These are phyloP conservation scores for Chytriomyces sp. DNA, from an alignment of 192 early-diverging fungal genomes.

Conservation along the genomic window DNA sequence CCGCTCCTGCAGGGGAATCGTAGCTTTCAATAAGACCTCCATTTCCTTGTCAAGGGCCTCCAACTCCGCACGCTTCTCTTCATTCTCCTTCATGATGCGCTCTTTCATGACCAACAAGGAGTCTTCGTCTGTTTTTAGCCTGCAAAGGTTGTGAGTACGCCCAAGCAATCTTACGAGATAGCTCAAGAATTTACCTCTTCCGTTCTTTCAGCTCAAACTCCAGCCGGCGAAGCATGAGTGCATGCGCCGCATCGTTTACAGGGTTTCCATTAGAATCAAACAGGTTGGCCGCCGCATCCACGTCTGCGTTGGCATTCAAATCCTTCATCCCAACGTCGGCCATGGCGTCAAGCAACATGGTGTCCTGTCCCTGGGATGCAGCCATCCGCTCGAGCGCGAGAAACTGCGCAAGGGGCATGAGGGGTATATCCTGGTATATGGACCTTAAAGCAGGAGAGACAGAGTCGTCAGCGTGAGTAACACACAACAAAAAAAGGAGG, in stretches of 20 bases:
- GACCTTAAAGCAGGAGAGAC: background rate
- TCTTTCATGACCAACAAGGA: slow-evolving; percentile 4
- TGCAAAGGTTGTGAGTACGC: background rate
- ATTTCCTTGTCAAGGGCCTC: slow-evolving; percentile 40
- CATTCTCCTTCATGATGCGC: slow-evolving; percentile 3
- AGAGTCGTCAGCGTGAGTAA: background rate
- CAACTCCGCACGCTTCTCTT: slow-evolving; percentile 23
- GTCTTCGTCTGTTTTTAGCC: slow-evolving; percentile 33
- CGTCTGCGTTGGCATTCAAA: slow-evolving; percentile 46
- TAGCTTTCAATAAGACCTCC: slow-evolving; percentile 24
- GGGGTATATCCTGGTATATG: slow-evolving; percentile 21
- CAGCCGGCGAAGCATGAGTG: slow-evolving; percentile 58
- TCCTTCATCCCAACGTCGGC: no score
- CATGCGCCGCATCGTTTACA: slow-evolving; percentile 35
- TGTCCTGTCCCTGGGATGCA: background rate
- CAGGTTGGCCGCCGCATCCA: slow-evolving; percentile 39
- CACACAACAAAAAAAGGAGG: slow-evolving; percentile 10
- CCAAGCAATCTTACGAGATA: background rate
- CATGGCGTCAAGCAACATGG: slow-evolving; percentile 57
- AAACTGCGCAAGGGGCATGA: background rate
- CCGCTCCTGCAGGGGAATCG: slow-evolving; percentile 35
- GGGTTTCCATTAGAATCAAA: slow-evolving; percentile 21
- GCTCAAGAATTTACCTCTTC: slow-evolving; percentile 25
- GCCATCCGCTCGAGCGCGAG: background rate
- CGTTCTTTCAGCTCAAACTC: slow-evolving; percentile 57